Evolutionary conservation across 495 filamentous ascomycete species (phyloP), one percentile per base, ranked within the genome.

Genomic region (Podospora australis): DNA sequence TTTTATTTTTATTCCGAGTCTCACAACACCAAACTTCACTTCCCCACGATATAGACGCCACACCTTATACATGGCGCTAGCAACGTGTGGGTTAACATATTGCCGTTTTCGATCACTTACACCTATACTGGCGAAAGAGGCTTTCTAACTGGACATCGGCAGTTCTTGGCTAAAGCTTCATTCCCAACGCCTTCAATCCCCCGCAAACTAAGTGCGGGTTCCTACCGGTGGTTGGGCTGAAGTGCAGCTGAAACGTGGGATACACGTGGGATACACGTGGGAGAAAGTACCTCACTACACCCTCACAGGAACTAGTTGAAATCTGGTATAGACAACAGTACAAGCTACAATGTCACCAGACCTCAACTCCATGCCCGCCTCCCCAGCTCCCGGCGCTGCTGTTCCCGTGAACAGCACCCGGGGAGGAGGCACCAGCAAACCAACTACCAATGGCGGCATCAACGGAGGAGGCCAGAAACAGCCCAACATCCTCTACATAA

Each of bases 311-410:
- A n/a, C n/a, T n/a, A n/a, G n/a, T n/a, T n/a, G n/a, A n/a, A n/a
- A n/a, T n/a, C n/a, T n/a, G n/a, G n/a, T n/a, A n/a, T n/a, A n/a
- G n/a, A n/a, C n/a, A n/a, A n/a, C n/a, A n/a, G n/a, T n/a, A n/a
- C n/a, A n/a, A n/a, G n/a, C n/a, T n/a, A n/a, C 43, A 35, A 79
- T 79, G 77, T 65, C 77, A 48, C 75, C 77, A 6, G 77, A 78
- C 64, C 65, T 78, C 52, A 75, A 78, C 63, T 72, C 74, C 2
- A 62, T 78, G 28, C 66, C 71, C 26, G 58, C 56, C 39, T 71
- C 72, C 4, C 64, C 60, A 17, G 40, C 49, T 19, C 48, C 44
- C 19, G 28, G 51, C 29, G 41, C 55, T n/a, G 22, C 46, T 17
- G 41, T 43, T 54, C 17, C 46, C 17, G 43, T 46, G 42, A 49